phyloP scores from a whole-genome alignment of 2,329 filamentous ascomycete genomes.

The Ceratocystis ficicola region DNA sequence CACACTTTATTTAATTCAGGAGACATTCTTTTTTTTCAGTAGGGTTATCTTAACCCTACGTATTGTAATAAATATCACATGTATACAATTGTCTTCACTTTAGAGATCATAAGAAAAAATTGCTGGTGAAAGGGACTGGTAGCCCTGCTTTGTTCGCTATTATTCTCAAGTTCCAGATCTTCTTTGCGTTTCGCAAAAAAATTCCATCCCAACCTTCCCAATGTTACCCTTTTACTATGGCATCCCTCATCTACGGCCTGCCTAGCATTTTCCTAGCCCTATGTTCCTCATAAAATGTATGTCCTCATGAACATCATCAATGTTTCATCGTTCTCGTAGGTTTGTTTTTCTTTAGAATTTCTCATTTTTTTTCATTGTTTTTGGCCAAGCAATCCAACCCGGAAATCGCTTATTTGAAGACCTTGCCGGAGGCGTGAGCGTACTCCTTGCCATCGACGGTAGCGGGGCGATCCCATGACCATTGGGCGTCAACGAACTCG shows the following conservation, averaged over 20 bases:
- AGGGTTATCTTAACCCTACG: too few relatives aligned
- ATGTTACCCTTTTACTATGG: slow-evolving; percentile 10
- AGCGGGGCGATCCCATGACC: slow-evolving; percentile 84
- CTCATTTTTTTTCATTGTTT: slow-evolving; percentile 21
- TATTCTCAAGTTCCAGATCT: slow-evolving; percentile 10
- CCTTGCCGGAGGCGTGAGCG: slow-evolving; percentile 82
- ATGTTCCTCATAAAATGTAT: slow-evolving; percentile 23
- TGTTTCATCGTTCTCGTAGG: slow-evolving; percentile 12
- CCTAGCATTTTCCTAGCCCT: slow-evolving; percentile 14
- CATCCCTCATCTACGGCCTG: slow-evolving; percentile 15
- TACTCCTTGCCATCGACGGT: slow-evolving; percentile 76
- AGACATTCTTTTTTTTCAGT: too few relatives aligned
- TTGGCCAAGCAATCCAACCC: slow-evolving; percentile 23
- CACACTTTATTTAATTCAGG: too few relatives aligned
- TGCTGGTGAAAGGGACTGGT: slow-evolving; percentile 16
- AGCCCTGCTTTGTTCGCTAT: slow-evolving; percentile 12
- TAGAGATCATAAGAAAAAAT: background rate
- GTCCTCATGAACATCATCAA: slow-evolving; percentile 22
- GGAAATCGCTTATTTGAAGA: slow-evolving; percentile 73
- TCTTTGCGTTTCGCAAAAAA: slow-evolving; percentile 5
- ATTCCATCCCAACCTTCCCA: slow-evolving; percentile 8
- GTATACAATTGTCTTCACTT: background rate
- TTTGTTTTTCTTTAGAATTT: slow-evolving; percentile 20
- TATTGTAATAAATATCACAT: too few relatives aligned
- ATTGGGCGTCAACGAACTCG: slow-evolving; percentile 73